A percentile compares a stretch with the other conserved stretches of the same genome.
These are phyloP conservation scores for Aspergillus luchuensis DNA, from an alignment of 2,329 filamentous ascomycete species.

Conservation along the genomic window DNA sequence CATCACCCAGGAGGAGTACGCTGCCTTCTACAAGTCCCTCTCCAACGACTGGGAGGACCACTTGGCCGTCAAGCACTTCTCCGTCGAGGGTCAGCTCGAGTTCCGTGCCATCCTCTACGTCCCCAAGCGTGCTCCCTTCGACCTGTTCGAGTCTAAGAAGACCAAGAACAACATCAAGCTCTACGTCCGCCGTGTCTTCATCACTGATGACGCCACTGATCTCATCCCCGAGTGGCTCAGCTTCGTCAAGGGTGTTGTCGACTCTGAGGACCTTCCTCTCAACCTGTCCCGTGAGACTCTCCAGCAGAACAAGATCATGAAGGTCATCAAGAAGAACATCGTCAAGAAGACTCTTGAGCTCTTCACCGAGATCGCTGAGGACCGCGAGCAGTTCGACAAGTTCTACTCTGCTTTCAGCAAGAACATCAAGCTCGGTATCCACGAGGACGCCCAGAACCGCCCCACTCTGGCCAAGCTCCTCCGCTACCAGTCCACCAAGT, in stretches of 20 bases:
- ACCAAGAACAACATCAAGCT: constrained; percentile 99
- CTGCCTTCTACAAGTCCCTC: constrained; percentile 99
- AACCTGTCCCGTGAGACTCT: constrained; percentile 99
- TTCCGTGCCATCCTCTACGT: constrained; percentile 99
- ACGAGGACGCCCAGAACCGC: constrained; percentile 99
- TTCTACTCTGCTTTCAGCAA: constrained; percentile 99
- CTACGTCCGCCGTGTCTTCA: constrained; percentile 99
- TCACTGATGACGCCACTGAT: constrained; percentile 98
- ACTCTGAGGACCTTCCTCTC: constrained; percentile 98
- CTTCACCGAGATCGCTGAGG: constrained; percentile 98
- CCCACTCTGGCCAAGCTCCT: constrained; percentile 91
- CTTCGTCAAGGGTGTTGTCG: constrained; percentile 99
- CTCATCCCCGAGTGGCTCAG: constrained; percentile 99
- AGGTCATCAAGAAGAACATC: constrained; percentile 99
- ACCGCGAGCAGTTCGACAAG: constrained; percentile 99
- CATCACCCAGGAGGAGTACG: constrained; percentile 95
- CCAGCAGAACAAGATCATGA: constrained; percentile 99
- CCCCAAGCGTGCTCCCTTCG: constrained; percentile 98
- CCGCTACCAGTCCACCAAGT: constrained; percentile 98
- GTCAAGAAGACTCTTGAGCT: constrained; percentile 99
- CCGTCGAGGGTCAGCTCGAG: constrained; percentile 99
- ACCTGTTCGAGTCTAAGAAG: constrained; percentile 99
- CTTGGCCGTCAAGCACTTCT: constrained; percentile 99
- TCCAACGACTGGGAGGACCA: constrained; percentile 99
- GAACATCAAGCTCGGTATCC: constrained; percentile 99